Conservation (phyloP, 2,329 filamentous ascomycete species). For the Penicillium brevicompactum region DNA sequence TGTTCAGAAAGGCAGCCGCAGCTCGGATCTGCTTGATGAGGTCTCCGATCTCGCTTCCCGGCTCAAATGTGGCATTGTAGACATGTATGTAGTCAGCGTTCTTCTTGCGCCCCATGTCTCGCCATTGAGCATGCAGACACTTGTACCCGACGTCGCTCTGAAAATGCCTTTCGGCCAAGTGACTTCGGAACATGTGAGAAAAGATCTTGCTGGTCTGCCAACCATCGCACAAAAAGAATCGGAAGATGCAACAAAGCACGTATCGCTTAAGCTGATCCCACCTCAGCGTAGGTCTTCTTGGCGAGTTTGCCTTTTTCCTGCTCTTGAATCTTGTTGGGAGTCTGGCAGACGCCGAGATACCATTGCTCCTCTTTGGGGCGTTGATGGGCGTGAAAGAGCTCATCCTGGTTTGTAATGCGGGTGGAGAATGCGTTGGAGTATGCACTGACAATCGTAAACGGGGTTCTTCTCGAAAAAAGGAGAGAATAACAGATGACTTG, state of each 20-base stretch:
- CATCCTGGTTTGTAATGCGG: too few relatives aligned
- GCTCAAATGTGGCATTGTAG: slow-evolving; percentile 21
- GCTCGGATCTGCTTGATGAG: slow-evolving; percentile 15
- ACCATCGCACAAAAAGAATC: slow-evolving; percentile 23
- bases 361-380: too few relatives aligned
- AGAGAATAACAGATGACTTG: too few relatives aligned
- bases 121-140: too few relatives aligned
- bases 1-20: slow-evolving; percentile 6
- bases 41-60: slow-evolving; percentile 13
- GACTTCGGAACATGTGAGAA: slow-evolving; percentile 23
- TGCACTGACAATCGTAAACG: too few relatives aligned
- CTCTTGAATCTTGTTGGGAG: background rate
- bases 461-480: too few relatives aligned
- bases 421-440: too few relatives aligned
- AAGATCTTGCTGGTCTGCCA: slow-evolving; percentile 26
- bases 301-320: background rate
- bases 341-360: too few relatives aligned
- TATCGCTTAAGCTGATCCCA: slow-evolving; percentile 23
- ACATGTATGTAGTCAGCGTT: slow-evolving; percentile 28
- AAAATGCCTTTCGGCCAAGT: slow-evolving; percentile 26
- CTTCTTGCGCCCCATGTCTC: slow-evolving; percentile 11
- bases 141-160: background rate
- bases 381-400: too few relatives aligned
- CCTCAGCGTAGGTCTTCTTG: background rate
- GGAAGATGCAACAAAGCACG: slow-evolving; percentile 27